phyloP scores from a whole-genome alignment of 805 yeast genomes.

The Hanseniaspora taiwanica region DNA sequence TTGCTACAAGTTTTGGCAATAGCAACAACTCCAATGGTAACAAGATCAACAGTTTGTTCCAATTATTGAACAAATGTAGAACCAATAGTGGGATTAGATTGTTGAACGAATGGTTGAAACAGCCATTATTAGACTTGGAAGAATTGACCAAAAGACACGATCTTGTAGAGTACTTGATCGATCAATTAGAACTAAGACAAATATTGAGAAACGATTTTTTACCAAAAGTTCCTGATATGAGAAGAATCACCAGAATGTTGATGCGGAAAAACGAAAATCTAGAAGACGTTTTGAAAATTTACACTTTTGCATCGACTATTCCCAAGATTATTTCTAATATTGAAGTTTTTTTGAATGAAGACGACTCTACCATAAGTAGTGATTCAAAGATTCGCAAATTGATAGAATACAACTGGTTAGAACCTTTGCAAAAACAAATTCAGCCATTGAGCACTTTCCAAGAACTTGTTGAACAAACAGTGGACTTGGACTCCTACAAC shows the following conservation, averaged over 20 bases:
- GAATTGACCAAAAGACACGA: constrained; percentile 57
- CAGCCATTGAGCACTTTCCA: constrained; percentile 51
- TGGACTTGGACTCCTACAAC: constrained; percentile 74
- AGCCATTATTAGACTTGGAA: constrained; percentile 61
- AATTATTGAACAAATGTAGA: constrained; percentile 77
- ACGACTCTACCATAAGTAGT: constrained; percentile 12
- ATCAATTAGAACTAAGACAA: constrained; percentile 54
- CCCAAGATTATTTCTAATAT: constrained; percentile 56
- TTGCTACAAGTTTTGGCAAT: constrained; percentile 9
- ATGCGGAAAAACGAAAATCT: constrained; percentile 37
- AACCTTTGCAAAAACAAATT: constrained; percentile 37
- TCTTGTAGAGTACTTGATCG: constrained; percentile 61
- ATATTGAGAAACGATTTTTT: constrained; percentile 54
- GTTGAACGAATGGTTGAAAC: constrained; percentile 89
- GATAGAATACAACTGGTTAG: constrained; percentile 40
- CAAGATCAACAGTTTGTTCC: constrained; percentile 54
- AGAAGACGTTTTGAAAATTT: constrained; percentile 82
- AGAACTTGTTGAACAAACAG: constrained; percentile 84
- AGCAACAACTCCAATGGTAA: constrained; percentile 20
- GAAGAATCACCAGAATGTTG: constrained; percentile 38
- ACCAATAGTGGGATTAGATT: constrained; percentile 81
- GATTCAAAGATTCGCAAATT: constrained; percentile 22
- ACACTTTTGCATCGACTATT: constrained; percentile 59
- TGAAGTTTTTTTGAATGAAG: constrained; percentile 28
- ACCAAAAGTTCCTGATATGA: constrained; percentile 68